Conservation (phyloP, 257 asterid species). For the Marsdenia floribunda region DNA sequence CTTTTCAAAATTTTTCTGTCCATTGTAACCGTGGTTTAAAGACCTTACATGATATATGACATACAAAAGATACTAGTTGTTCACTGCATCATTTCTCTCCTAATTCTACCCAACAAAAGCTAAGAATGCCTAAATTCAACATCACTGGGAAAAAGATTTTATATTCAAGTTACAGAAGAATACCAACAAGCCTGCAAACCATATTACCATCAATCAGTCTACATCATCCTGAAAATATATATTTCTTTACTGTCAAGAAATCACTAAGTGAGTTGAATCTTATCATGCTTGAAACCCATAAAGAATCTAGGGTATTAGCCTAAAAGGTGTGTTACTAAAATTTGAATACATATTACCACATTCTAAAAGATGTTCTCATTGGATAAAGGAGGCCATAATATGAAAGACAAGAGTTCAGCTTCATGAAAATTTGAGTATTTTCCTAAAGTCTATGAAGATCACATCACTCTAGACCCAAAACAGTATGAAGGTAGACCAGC, state of each 20-base stretch:
- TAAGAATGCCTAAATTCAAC: background rate
- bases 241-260: background rate
- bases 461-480: background rate
- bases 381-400: background rate
- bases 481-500: background rate
- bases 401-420: background rate
- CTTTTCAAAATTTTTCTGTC: background rate
- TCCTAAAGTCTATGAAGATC: background rate
- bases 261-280: background rate
- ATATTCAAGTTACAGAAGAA: background rate
- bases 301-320: background rate
- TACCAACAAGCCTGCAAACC: background rate
- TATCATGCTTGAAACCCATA: background rate
- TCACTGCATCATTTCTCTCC: background rate
- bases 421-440: background rate
- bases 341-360: background rate
- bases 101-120: background rate
- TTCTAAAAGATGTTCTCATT: background rate
- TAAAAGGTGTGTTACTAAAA: background rate
- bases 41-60: background rate
- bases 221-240: background rate
- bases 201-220: background rate
- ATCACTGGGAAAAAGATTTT: background rate
- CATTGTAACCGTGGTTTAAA: background rate
- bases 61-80: background rate